Base-by-base conservation (phyloP, 352 stramenopile species). In the Phytopythium ostracodes region DNA sequence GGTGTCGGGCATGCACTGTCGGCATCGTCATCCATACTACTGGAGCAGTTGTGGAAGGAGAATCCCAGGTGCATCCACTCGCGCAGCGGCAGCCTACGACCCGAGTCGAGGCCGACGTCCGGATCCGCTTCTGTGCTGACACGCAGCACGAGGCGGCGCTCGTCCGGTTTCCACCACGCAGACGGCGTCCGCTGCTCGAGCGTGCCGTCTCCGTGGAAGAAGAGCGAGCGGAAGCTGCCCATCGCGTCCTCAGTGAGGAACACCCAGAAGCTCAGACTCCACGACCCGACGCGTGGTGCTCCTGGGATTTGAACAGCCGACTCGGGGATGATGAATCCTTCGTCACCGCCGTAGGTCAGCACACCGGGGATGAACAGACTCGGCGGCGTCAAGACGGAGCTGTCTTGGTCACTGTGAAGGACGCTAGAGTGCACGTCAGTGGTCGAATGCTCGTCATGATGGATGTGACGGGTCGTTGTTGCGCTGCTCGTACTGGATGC, bases 181-280 rank as follows among this genome's bases (percentile, higher is more conserved):
- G 85, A 94, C 3, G 89, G 85, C 4, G 88, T 97, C 42, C 89
- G 83, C 38, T 88, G 77, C 42, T 90, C 64, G 4, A 68, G 55
- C 2, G 69, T 51, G 40, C 85, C 85, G 47, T 90, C 63, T 27
- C 88, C 89, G 60, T 96, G 89, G 67, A 93, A 97, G 42, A 96
- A 84, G 9, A 97, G 62, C 12, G 83, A 82, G 17, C 87, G 73
- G 54, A 90, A 87, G 25, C 35, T 63, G 1, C 78, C 85, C 1
- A 79, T 94, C 12, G 81, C 57, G 29, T 86, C 62, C 56, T 89
- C 65, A 0, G 64, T 73, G 15, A 79, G 75, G 24, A 90, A 87
- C 17, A 86, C 20, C 84, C 84, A 93, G 36, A 90, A 82, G 43
- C 72, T 84, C 22, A 93, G 55, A 51, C 72, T 85, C 84, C 84